Percentiles rank a stretch among this genome's conserved stretches.
These are phyloP conservation scores for Eucalyptus sp. DNA, from an alignment of 345 rosid species.

Conservation along the genomic window DNA sequence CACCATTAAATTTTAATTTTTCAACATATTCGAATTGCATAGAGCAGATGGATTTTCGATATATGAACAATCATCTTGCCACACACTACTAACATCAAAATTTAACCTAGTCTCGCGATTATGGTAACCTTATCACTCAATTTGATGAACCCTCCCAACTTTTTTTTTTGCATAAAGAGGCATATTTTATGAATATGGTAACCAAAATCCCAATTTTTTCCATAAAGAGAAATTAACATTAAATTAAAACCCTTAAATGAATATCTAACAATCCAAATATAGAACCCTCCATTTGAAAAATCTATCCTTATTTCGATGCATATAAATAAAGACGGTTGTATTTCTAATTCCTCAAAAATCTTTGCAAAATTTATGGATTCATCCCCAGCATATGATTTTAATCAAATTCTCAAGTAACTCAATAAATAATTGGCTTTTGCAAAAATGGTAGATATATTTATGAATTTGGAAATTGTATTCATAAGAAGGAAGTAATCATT, in stretches of 20 bases:
- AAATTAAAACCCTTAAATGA: neutral
- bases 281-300: accelerated
- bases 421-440: neutral
- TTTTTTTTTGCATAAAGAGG: neutral
- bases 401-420: neutral
- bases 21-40: neutral
- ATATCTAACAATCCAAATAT: neutral
- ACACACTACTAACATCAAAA: accelerated
- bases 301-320: neutral
- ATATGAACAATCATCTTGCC: neutral
- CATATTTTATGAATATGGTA: neutral
- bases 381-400: neutral
- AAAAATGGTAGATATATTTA: neutral
- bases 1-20: neutral
- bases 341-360: neutral
- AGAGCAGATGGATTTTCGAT: accelerated
- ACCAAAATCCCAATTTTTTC: neutral
- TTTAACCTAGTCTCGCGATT: neutral
- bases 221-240: neutral
- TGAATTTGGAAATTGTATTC: neutral
- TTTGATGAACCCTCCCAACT: accelerated
- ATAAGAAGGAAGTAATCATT: neutral
- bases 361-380: neutral
- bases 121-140: neutral
- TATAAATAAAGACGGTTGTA: neutral